Base-by-base conservation (phyloP, 371 early-diverging fungal species). In the Fennellomyces sp. region DNA sequence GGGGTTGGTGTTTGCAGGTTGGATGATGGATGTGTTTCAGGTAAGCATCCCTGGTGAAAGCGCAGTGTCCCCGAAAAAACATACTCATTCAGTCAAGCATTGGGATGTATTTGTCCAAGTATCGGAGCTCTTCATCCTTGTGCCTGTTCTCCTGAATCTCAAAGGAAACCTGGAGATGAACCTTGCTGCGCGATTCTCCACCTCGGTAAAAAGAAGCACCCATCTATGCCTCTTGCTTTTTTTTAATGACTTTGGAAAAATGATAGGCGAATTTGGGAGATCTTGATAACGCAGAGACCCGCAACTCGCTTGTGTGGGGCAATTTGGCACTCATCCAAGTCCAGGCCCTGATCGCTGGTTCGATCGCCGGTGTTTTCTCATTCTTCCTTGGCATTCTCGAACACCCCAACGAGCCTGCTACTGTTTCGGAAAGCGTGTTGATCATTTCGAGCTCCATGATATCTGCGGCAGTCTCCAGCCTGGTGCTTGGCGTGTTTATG, bases 141-240 rank as follows among this genome's bases (percentile, higher is more conserved):
- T 93, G 7, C 90, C 95, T 15, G 88, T 94, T 41, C 68, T 95
- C 36, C 69, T 94, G 53, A 94, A 94, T 66, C 75, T 94, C 27
- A 95, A 94, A 62, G 94, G 95, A 52, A 95, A 94, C 75, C 82
- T 94, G 21, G 94, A 94, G 70, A 90, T 93, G 87, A 95, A 92
- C 61, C 81, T 94, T 55, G 90, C 94, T 2, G 87, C 94, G 21
- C 78, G 95, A 4, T 73, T 94, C 26, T 90, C 94, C 5, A 94
- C 95, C 3, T 85, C 83, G 29, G 86, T 87, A 75, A 79, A 39
- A 39, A 39, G 27, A 5, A 25, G 12, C 29, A 33, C 35, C 17
- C 38, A 12, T 15, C 41, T 19, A 21, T 39, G 2, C 0, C 13
- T 25, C 25, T 38, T 52, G 13, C 39, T n/a, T 27, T 36, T 21